Evolutionary conservation across 2,329 filamentous ascomycete genomes (phyloP).

Genomic region (Dryadomyces sulphureus): DNA sequence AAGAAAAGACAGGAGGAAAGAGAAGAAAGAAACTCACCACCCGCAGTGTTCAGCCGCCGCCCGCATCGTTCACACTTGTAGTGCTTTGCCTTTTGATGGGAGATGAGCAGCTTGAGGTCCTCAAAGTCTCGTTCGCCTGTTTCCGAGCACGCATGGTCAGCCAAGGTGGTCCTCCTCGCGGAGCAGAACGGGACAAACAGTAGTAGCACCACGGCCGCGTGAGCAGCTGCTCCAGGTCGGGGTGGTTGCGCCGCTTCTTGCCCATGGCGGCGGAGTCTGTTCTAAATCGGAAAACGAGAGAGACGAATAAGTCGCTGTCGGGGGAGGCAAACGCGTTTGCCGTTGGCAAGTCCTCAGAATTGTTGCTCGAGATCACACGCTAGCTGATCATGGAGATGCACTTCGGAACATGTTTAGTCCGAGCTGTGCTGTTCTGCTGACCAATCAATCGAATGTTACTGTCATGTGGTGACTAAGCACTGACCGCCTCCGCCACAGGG

Average conservation of each 20-base stretch:
- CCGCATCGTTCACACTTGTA: slow-evolving; percentile 93
- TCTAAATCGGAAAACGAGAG: too few species aligned
- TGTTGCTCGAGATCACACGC: background rate
- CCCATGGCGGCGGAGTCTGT: slow-evolving; percentile 52
- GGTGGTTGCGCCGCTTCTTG: slow-evolving; percentile 81
- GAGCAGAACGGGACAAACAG: slow-evolving; percentile 34
- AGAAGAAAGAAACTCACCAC: slow-evolving; percentile 45
- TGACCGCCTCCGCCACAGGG: background rate
- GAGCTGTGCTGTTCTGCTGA: too few species aligned
- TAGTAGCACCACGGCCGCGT: slow-evolving; percentile 94
- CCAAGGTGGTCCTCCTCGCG: background rate
- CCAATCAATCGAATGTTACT: too few species aligned
- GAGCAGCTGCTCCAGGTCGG: slow-evolving; percentile 78
- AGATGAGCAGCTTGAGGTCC: slow-evolving; percentile 89
- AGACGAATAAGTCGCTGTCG: too few species aligned
- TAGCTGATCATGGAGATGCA: background rate
- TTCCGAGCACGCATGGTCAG: background rate
- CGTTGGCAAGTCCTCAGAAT: background rate
- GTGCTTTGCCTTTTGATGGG: slow-evolving; percentile 98
- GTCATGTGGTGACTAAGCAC: too few species aligned
- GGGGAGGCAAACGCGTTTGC: too few species aligned
- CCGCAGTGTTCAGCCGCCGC: slow-evolving; percentile 80
- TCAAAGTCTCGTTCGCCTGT: slow-evolving; percentile 91
- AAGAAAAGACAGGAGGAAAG: background rate
- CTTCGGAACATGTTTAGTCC: background rate